Evolutionary conservation across 2,329 filamentous ascomycete species (phyloP).

Genomic region (Ceratocystis papillata): DNA sequence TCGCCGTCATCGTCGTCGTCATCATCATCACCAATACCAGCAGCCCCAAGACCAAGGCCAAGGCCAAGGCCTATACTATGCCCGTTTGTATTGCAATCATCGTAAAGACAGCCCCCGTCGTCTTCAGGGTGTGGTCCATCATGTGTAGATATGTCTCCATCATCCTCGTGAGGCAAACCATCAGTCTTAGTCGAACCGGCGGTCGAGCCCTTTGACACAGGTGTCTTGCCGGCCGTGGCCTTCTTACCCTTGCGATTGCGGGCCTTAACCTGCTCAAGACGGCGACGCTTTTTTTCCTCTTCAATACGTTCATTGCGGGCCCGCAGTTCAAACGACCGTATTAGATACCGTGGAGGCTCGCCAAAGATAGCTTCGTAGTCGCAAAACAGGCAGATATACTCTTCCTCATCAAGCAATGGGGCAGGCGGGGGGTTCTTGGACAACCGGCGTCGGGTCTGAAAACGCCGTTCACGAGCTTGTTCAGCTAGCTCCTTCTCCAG

Average conservation of each 20-base stretch:
- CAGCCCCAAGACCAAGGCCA: no score
- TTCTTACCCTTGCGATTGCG: slow-evolving; percentile 88
- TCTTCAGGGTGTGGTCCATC: neutral
- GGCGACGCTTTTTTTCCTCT: slow-evolving; percentile 70
- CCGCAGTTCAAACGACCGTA: slow-evolving; percentile 88
- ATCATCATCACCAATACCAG: neutral
- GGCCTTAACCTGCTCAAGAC: slow-evolving; percentile 87
- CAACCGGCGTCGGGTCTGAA: slow-evolving; percentile 67
- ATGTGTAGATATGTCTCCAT: neutral
- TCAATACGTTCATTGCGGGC: slow-evolving; percentile 75
- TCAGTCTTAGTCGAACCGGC: slow-evolving; percentile 15
- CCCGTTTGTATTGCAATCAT: slow-evolving; percentile 17
- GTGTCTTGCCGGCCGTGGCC: slow-evolving; percentile 44
- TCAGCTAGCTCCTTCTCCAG: slow-evolving; percentile 59
- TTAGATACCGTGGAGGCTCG: slow-evolving; percentile 69
- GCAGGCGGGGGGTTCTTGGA: slow-evolving; percentile 56
- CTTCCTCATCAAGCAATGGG: slow-evolving; percentile 44
- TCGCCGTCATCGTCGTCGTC: slow-evolving; percentile 18
- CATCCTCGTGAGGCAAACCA: neutral
- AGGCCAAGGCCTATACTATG: neutral
- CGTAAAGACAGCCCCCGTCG: slow-evolving; percentile 1
- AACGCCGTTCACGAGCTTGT: slow-evolving; percentile 66
- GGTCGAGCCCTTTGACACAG: slow-evolving; percentile 37
- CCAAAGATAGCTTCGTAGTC: slow-evolving; percentile 96
- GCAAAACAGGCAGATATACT: slow-evolving; percentile 97